Evolutionary conservation across 345 rosid species (phyloP).

Genomic region (Pugionium dolabratum): DNA sequence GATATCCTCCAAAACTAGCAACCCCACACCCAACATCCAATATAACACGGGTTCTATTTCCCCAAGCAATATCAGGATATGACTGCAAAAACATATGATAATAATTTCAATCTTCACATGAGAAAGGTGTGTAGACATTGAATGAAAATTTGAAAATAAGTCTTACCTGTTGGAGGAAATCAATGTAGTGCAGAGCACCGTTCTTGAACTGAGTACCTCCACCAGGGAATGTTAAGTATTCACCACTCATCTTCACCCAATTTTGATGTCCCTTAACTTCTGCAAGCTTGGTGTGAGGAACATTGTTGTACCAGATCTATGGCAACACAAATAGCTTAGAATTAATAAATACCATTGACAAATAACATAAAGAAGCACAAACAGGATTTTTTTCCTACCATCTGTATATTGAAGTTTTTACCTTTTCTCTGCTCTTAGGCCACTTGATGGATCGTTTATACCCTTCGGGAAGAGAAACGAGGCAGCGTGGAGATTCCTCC

Average conservation of each 20-base stretch:
- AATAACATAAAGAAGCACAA: neutral
- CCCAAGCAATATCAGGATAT: slow-evolving; percentile 73
- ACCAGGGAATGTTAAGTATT: too few relatives aligned
- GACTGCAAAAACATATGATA: slow-evolving; percentile 46
- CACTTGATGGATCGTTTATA: slow-evolving; percentile 54
- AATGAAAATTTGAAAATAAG: neutral
- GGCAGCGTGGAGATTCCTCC: slow-evolving; percentile 51
- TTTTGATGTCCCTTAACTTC: too few relatives aligned
- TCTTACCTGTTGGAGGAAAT: slow-evolving; percentile 62
- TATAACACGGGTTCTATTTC: slow-evolving; percentile 32
- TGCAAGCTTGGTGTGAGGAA: slow-evolving; percentile 34
- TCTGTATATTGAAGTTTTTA: slow-evolving; percentile 12
- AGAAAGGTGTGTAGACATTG: slow-evolving; percentile 18
- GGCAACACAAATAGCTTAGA: slow-evolving; percentile 27
- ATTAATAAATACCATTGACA: slow-evolving; percentile 8
- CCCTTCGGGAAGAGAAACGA: slow-evolving; percentile 47
- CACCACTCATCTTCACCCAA: too few relatives aligned
- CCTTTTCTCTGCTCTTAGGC: slow-evolving; percentile 94
- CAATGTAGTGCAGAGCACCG: slow-evolving; percentile 15
- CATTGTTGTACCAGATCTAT: slow-evolving; percentile 69
- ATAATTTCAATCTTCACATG: slow-evolving; percentile 1
- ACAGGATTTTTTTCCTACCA: neutral
- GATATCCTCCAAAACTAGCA: slow-evolving; percentile 46
- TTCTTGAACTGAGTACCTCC: too few relatives aligned
- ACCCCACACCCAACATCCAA: too few relatives aligned